Evolutionary conservation across 129 eudicot genomes (phyloP).

Genomic region (Artemisia tridentata): DNA sequence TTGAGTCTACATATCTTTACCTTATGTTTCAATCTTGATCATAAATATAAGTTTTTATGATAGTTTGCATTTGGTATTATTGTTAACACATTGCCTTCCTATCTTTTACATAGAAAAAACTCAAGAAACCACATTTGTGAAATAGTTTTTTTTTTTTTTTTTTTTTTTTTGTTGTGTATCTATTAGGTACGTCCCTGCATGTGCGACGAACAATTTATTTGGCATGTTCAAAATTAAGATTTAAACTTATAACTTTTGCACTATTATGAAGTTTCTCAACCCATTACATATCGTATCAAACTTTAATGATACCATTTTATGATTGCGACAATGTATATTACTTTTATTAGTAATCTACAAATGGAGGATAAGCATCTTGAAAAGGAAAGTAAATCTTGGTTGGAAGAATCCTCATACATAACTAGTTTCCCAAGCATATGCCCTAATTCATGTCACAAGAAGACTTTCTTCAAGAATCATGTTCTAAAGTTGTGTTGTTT

Average conservation of each 20-base stretch:
- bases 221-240: not conserved
- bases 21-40: no score
- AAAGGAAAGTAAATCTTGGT: conserved; percentile 19
- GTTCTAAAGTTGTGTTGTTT: conserved; percentile 29
- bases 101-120: no score
- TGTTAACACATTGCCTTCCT: no score
- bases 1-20: no score
- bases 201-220: no score
- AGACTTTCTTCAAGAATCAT: conserved; percentile 37
- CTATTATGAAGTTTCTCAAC: not conserved
- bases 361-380: conserved; percentile 31
- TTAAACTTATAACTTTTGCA: not conserved
- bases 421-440: conserved; percentile 34
- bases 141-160: no score
- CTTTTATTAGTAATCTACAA: conserved; percentile 26
- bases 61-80: not conserved
- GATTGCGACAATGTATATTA: conserved; percentile 20
- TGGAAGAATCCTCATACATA: conserved; percentile 16
- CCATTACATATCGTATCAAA: not conserved
- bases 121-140: no score
- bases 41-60: not conserved
- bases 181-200: no score
- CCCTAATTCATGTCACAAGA: conserved; percentile 24
- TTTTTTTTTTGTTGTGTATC: no score
- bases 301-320: not conserved